Percentiles rank a stretch among this genome's conserved stretches.
Evolutionary conservation across 2,329 filamentous ascomycete genomes (phyloP).

Genomic region (Rosellinia necatrix): DNA sequence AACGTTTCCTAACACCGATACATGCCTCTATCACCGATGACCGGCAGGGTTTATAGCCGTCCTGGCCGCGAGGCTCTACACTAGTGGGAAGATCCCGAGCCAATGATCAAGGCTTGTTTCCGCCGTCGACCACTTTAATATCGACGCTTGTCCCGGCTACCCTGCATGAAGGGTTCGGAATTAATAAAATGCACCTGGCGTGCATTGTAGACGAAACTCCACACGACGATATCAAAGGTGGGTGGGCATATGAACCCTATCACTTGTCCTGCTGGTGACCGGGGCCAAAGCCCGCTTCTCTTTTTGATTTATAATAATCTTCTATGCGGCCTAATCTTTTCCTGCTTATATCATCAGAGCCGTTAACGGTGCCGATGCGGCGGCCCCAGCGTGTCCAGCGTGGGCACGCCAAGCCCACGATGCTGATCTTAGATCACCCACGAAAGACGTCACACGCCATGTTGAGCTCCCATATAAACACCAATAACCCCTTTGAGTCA

Average conservation of each 20-base stretch:
- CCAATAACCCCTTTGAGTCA: neutral
- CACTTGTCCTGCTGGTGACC: no score
- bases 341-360: constrained; percentile 4
- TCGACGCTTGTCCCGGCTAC: no score
- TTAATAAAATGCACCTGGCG: no score
- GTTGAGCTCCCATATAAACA: neutral
- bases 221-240: no score
- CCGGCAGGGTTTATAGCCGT: neutral
- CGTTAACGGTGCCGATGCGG: neutral
- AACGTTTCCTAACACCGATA: neutral
- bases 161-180: no score
- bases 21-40: neutral
- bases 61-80: neutral
- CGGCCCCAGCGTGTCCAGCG: no score
- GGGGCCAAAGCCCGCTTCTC: no score
- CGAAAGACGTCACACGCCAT: constrained; percentile 1
- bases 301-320: constrained; percentile 7
- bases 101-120: no score
- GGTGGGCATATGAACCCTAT: no score
- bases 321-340: neutral
- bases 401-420: neutral
- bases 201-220: no score
- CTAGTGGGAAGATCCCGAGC: no score
- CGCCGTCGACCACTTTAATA: no score
- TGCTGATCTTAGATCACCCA: neutral